Evolutionary conservation across 257 asterid species (phyloP), one percentile per base, ranked within the genome.

Genomic region (Petunia axillaris): DNA sequence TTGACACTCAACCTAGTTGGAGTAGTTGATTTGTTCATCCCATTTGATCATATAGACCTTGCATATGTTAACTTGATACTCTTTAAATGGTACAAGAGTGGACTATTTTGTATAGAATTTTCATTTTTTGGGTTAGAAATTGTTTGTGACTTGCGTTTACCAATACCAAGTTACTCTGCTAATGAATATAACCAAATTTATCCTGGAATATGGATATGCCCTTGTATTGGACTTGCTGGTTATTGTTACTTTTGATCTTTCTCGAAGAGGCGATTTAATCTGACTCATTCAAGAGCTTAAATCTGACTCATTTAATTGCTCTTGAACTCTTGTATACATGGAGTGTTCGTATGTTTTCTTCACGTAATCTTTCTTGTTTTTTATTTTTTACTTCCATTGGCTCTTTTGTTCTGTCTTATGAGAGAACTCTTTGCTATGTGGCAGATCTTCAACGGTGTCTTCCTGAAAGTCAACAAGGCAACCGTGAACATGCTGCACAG

Each of bases 391-490:
- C 58, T 46, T 58, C 10, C 41, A 0, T 5, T 4, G 8, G 15
- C 2, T 66, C 5, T 13, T 46, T 65, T 46, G 39, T 57, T 59
- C 9, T 5, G 8, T 46, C 41, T 53, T 58, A 16, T 2, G 53
- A 6, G 15, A 59, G 39, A 63, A 36, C 43, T 79, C 65, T 37
- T 41, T 60, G 40, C 41, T 64, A 8, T 44, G 5, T 38, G 77
- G 81, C 85, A 92, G 96, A 92, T 92, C 53, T 91, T 92, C 71
- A 91, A 90, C 43, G 96, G 97, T 2, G 94, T 91, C 65, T 92
- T 92, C 83, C 70, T 92, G 83, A 91, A 92, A 86, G 97, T 91
- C 3, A 92, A 92, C 87, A 89, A 89, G 81, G 97, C 97, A 1
- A 91, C 97, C 1, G 43, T 89, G 76, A 91, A 92, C 82, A 92